Percentiles rank a stretch among this genome's conserved stretches.
These are phyloP conservation scores for Acrocalymma vagum DNA, from an alignment of 2,329 filamentous ascomycete genomes.

Conservation along the genomic window DNA sequence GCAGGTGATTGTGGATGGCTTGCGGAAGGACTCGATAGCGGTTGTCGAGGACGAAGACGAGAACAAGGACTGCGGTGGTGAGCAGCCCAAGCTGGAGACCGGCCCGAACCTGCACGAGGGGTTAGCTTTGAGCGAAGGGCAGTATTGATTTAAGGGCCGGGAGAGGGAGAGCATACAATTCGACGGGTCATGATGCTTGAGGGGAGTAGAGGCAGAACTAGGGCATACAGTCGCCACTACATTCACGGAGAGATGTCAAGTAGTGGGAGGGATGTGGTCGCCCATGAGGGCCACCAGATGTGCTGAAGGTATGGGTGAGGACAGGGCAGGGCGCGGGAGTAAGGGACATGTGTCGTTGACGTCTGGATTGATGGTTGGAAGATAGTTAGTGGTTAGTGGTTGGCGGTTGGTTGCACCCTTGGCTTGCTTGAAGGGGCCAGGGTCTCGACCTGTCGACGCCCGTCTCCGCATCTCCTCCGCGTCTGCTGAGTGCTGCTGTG, in stretches of 20 bases:
- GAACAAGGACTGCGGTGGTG: slow-evolving; percentile 68
- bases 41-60: slow-evolving; percentile 85
- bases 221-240: slow-evolving; percentile 5
- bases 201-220: slow-evolving; percentile 10
- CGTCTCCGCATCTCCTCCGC: slow-evolving; percentile 23
- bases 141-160: neutral
- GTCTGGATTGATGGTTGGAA: slow-evolving; percentile 7
- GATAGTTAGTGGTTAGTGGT: neutral
- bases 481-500: slow-evolving; percentile 11
- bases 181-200: slow-evolving; percentile 47
- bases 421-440: slow-evolving; percentile 14
- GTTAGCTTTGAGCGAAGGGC: slow-evolving; percentile 20
- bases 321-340: slow-evolving; percentile 3
- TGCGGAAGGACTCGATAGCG: slow-evolving; percentile 87
- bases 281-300: no score
- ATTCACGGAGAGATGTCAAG: slow-evolving; percentile 6
- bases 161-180: slow-evolving; percentile 37
- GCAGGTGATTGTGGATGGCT: slow-evolving; percentile 86
- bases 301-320: neutral
- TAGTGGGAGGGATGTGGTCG: no score
- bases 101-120: slow-evolving; percentile 59
- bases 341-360: slow-evolving; percentile 15
- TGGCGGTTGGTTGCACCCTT: neutral
- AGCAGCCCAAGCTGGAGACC: slow-evolving; percentile 77
- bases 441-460: slow-evolving; percentile 11